Evolutionary conservation across 257 asterid species (phyloP), one percentile per base, ranked within the genome.

Genomic region (Solanum sejunctum): DNA sequence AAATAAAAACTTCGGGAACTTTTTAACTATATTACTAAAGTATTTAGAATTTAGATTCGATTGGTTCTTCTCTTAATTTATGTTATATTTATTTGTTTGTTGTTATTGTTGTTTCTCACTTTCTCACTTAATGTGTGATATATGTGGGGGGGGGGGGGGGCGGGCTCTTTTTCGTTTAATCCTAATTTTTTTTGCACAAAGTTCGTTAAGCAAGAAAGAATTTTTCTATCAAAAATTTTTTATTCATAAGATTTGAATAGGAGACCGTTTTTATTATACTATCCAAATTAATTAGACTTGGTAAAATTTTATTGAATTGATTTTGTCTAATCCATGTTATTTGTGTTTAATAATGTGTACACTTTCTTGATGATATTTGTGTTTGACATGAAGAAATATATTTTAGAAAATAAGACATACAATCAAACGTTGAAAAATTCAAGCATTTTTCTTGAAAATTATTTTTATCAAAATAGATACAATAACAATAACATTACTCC

Each of bases 1-100:
- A 0, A 4, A 21, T 8, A 12, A 0, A 4, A 21, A 63, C 7
- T 12, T 4, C 0, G 0, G 4, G 4, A 67, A 3, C 1, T 16
- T 67, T 20, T 69, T 69, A 17, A 69, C 23, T 17, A 2, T 6
- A 15, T 7, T 32, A 67, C 0, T 7, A 0, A 36, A 1, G 0
- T 36, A 28, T 66, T 28, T 32, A 9, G 8, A 69, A 36, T 36
- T 69, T 36, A 36, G 26, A 10, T 15, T 5, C 0, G 2, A 11
- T 13, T 15, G 72, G 1, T 64, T 28, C 6, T 64, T 28, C 17
- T 61, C 17, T 21, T 60, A 36, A 36, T 36, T 36, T 4, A 4
- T n/a, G 10, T 61, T 11, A 23, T 63, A 32, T 61, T 3, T 63
- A 23, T 54, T 54, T 8, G 12, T 63, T 63, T 63, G 3, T 32